phyloP scores from a whole-genome alignment of 2,329 filamentous ascomycete species.

The Fusarium sterilihyphosum region DNA sequence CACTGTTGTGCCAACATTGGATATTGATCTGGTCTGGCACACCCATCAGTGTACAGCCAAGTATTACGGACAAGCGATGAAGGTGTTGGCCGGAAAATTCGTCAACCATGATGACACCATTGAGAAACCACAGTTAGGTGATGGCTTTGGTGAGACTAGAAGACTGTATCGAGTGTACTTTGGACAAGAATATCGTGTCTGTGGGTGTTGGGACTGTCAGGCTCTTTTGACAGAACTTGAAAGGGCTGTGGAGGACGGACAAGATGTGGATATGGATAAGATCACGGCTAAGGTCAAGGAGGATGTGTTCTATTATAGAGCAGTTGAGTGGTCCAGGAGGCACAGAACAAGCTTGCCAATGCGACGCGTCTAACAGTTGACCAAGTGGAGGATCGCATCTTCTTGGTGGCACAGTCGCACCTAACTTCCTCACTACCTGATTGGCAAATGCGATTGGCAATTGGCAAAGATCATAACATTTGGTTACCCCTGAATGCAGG shows the following conservation, averaged over 20 bases:
- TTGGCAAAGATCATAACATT: no score
- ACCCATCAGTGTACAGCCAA: conserved; percentile 52
- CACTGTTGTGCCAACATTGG: conserved; percentile 53
- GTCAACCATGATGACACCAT: conserved; percentile 55
- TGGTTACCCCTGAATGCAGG: no score
- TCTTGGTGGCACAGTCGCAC: no score
- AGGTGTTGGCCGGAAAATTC: conserved; percentile 34
- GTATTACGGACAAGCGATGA: conserved; percentile 40
- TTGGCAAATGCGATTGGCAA: no score
- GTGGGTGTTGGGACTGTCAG: conserved; percentile 52
- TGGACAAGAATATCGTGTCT: conserved; percentile 49
- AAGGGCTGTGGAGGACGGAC: neutral
- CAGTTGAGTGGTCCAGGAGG: conserved; percentile 26
- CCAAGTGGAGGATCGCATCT: accelerated
- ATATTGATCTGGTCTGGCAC: conserved; percentile 57
- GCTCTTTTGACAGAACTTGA: conserved; percentile 41
- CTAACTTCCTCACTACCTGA: no score
- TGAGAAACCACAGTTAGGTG: conserved; percentile 35
- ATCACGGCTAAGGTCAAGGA: conserved; percentile 11
- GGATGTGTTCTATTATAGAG: conserved; percentile 26
- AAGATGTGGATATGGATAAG: conserved; percentile 5
- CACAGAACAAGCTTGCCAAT: neutral
- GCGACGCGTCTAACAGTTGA: accelerated
- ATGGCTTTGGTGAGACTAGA: conserved; percentile 45
- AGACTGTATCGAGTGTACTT: conserved; percentile 46